These are phyloP conservation scores for Albugo laibachii DNA, from an alignment of 352 stramenopile species.

Conservation along the genomic window DNA sequence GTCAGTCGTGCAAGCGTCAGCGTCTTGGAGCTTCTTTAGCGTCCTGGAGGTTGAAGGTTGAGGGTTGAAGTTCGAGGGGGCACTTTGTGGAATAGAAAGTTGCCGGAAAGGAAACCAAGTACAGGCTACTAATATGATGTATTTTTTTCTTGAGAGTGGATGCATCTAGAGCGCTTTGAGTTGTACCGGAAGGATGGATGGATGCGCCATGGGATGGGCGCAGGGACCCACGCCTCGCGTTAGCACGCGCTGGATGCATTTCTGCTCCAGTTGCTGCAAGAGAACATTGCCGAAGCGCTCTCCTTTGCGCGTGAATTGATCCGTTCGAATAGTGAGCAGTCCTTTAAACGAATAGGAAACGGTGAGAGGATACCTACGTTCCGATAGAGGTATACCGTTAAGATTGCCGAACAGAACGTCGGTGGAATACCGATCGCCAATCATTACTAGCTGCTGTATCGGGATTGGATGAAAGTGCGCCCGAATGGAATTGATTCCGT, in stretches of 20 bases:
- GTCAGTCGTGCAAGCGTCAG: too few species aligned
- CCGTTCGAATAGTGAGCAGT: slow-evolving; percentile 90
- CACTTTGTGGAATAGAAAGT: too few species aligned
- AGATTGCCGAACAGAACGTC: slow-evolving; percentile 96
- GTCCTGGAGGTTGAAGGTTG: too few species aligned
- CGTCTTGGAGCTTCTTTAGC: too few species aligned
- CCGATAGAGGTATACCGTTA: slow-evolving; percentile 28
- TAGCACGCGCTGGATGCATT: slow-evolving; percentile 24
- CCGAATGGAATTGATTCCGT: slow-evolving; percentile 74
- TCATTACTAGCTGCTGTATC: slow-evolving; percentile 81
- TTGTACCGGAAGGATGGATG: too few species aligned
- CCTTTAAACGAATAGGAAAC: slow-evolving; percentile 16
- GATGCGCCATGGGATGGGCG: too few species aligned
- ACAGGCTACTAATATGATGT: too few species aligned
- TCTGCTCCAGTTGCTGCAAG: slow-evolving; percentile 50
- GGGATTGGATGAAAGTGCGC: slow-evolving; percentile 54
- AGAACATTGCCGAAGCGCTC: slow-evolving; percentile 46
- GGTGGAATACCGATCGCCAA: slow-evolving; percentile 93
- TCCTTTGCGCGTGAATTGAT: slow-evolving; percentile 49
- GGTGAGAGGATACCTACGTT: background rate
- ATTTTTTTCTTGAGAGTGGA: too few species aligned
- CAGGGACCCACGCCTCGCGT: slow-evolving; percentile 24
- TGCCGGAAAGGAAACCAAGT: slow-evolving; percentile 10
- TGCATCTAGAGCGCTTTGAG: too few species aligned
- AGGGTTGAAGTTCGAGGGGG: too few species aligned